Percentiles rank a stretch among this genome's conserved stretches.
Conservation (phyloP, 1,139 yeast species). For the Taphrina populina region DNA sequence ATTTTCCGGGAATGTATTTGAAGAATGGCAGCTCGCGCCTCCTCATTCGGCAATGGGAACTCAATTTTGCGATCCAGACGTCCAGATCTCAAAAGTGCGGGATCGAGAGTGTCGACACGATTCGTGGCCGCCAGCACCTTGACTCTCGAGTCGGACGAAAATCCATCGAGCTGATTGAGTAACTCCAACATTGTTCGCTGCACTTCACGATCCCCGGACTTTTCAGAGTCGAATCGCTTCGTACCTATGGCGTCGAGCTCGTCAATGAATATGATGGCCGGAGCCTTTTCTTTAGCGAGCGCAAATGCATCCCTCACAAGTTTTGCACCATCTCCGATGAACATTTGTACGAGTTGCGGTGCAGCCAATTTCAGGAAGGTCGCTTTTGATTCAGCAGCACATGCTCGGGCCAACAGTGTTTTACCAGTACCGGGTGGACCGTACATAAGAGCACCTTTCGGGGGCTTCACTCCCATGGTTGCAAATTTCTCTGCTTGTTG, state of each 20-base stretch:
- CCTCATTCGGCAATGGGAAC: slow-evolving; percentile 95
- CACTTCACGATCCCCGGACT: slow-evolving; percentile 97
- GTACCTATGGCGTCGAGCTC: slow-evolving; percentile 99
- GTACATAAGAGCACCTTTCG: slow-evolving; percentile 90
- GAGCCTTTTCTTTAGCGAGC: slow-evolving; percentile 97
- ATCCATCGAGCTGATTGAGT: slow-evolving; percentile 94
- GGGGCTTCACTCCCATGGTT: slow-evolving; percentile 89
- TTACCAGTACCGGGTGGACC: slow-evolving; percentile 99
- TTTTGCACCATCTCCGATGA: slow-evolving; percentile 98
- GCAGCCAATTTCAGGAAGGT: slow-evolving; percentile 95
- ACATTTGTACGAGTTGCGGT: slow-evolving; percentile 98
- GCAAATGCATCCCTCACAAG: slow-evolving; percentile 97
- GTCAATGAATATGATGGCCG: slow-evolving; percentile 94
- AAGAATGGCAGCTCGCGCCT: slow-evolving; percentile 86
- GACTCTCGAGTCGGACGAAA: slow-evolving; percentile 96
- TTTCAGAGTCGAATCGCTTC: slow-evolving; percentile 95
- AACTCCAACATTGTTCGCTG: slow-evolving; percentile 98
- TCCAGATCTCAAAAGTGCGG: slow-evolving; percentile 94
- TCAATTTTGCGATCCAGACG: slow-evolving; percentile 96
- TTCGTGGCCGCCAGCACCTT: slow-evolving; percentile 97
- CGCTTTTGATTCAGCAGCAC: slow-evolving; percentile 99
- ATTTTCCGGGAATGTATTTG: slow-evolving; percentile 96
- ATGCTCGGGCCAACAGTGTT: slow-evolving; percentile 92
- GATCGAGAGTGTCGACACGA: slow-evolving; percentile 96
- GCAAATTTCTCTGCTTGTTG: slow-evolving; percentile 96